Conservation (phyloP, 2,329 filamentous ascomycete species). For the Hypoxylon sp. region DNA sequence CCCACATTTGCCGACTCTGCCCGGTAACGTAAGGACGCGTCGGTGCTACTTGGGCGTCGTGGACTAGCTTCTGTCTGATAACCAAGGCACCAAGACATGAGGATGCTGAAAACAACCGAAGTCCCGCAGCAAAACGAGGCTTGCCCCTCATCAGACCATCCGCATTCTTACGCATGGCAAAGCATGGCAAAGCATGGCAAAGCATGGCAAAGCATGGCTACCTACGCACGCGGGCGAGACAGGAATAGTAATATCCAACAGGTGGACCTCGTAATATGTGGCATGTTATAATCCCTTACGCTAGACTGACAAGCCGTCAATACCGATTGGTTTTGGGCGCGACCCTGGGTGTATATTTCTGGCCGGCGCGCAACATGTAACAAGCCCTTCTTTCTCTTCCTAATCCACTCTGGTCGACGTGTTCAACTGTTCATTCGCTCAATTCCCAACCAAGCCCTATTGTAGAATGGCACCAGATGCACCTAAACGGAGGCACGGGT, state of each 20-base stretch:
- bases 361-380: slow-evolving; percentile 27
- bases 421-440: slow-evolving; percentile 20
- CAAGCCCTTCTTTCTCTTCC: slow-evolving; percentile 6
- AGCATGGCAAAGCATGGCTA: slow-evolving; percentile 13
- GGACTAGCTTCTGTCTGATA: slow-evolving; percentile 17
- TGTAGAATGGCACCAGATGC: slow-evolving; percentile 32
- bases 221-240: not conserved
- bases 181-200: slow-evolving; percentile 4
- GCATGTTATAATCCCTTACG: slow-evolving; percentile 31
- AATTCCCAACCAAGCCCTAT: slow-evolving; percentile 12
- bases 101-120: slow-evolving; percentile 11
- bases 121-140: slow-evolving; percentile 32
- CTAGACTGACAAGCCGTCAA: slow-evolving; percentile 16
- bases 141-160: slow-evolving; percentile 27
- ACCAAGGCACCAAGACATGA: slow-evolving; percentile 15
- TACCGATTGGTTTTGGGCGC: slow-evolving; percentile 18
- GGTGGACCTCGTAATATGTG: slow-evolving; percentile 29
- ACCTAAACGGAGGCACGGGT: slow-evolving; percentile 29
- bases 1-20: slow-evolving; percentile 30
- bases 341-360: slow-evolving; percentile 29
- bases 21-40: slow-evolving; percentile 20
- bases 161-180: slow-evolving; percentile 17
- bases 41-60: slow-evolving; percentile 8
- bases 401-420: slow-evolving; percentile 19
- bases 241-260: slow-evolving; percentile 1